Conservation (phyloP, 2,329 filamentous ascomycete genomes). For the Trichocomaceae sp. region DNA sequence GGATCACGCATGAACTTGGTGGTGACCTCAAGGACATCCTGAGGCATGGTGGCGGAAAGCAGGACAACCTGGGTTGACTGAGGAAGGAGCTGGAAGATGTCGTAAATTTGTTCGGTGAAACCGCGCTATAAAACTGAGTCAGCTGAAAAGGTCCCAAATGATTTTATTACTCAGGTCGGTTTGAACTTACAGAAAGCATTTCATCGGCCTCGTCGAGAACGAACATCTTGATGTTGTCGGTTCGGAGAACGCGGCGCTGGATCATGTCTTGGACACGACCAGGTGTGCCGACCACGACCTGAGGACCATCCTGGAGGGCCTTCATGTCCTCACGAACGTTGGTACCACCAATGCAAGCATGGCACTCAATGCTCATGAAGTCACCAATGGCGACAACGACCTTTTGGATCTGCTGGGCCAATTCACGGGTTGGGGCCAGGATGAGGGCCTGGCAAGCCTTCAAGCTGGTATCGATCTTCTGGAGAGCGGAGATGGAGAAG, state of each 20-base stretch:
- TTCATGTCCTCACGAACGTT: constrained; percentile 98
- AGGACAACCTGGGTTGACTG: constrained; percentile 98
- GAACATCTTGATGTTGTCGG: constrained; percentile 99
- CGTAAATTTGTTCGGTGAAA: constrained; percentile 99
- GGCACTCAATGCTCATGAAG: constrained; percentile 99
- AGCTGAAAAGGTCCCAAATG: no score
- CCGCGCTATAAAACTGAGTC: constrained; percentile 56
- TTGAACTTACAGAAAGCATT: constrained; percentile 59
- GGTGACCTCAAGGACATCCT: constrained; percentile 98
- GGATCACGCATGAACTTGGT: constrained; percentile 99
- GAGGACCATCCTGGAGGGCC: constrained; percentile 88
- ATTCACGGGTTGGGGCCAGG: constrained; percentile 93
- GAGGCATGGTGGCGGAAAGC: constrained; percentile 95
- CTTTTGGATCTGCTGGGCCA: constrained; percentile 99
- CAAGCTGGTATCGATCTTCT: constrained; percentile 93
- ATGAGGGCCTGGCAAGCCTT: constrained; percentile 98
- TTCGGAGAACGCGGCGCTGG: constrained; percentile 93
- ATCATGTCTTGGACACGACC: constrained; percentile 99
- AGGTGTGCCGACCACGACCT: constrained; percentile 95
- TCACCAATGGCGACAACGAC: constrained; percentile 97
- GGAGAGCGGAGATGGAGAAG: constrained; percentile 97
- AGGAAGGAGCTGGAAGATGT: constrained; percentile 98
- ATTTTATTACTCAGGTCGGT: no score
- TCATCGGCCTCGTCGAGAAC: constrained; percentile 99
- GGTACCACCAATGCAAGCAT: constrained; percentile 98